A percentile compares a stretch with the other conserved stretches of the same genome.
These are phyloP conservation scores for Daucus carota DNA, from an alignment of 129 eudicot species.

Conservation along the genomic window DNA sequence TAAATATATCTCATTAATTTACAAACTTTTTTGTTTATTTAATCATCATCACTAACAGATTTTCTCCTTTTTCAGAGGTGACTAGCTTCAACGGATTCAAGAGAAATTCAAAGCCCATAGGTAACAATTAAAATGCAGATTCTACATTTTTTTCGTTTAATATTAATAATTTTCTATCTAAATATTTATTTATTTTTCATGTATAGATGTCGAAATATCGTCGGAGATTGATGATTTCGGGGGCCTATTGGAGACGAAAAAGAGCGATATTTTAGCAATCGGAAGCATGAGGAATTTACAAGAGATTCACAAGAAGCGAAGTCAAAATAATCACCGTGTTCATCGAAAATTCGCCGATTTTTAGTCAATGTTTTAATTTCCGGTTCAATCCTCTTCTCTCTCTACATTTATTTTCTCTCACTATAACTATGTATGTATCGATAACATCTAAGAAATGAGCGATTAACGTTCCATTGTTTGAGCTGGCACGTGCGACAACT, in stretches of 20 bases:
- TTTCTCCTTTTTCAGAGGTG: slow-evolving; percentile 23
- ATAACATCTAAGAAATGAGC: background rate
- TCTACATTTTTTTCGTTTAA: too few relatives aligned
- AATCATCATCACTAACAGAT: too few relatives aligned
- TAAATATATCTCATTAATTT: too few relatives aligned
- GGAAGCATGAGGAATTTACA: slow-evolving; percentile 40
- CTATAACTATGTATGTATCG: background rate
- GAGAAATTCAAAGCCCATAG: slow-evolving; percentile 16
- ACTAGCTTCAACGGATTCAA: slow-evolving; percentile 32
- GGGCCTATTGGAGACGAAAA: slow-evolving; percentile 13
- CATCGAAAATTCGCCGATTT: slow-evolving; percentile 45
- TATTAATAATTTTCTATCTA: background rate
- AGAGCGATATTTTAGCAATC: slow-evolving; percentile 25
- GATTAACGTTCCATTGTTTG: slow-evolving; percentile 2
- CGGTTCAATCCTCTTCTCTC: background rate
- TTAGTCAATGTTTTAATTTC: slow-evolving; percentile 18
- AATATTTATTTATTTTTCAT: background rate
- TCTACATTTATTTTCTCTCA: background rate
- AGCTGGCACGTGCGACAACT: background rate
- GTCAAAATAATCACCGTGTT: slow-evolving; percentile 7
- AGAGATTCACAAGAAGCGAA: slow-evolving; percentile 15
- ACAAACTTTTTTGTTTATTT: too few relatives aligned
- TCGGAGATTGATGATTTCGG: slow-evolving; percentile 22
- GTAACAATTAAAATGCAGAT: slow-evolving; percentile 8
- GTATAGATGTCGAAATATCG: slow-evolving; percentile 13